Base-by-base conservation (phyloP, 768 basidiomycete species). In the Lactarius hatsudake region DNA sequence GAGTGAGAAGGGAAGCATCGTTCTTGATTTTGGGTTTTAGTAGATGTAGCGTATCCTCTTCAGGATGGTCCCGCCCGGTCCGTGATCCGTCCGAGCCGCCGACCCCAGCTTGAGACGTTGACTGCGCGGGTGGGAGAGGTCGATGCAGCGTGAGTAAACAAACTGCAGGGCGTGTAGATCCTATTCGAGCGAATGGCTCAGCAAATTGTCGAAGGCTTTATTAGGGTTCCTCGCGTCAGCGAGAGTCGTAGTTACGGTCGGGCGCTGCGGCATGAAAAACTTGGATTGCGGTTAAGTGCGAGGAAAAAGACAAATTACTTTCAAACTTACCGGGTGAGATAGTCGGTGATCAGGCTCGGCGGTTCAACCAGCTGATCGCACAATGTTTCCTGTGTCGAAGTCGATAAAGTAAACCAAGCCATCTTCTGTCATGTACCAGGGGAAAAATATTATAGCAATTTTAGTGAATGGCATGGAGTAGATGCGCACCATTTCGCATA, bases 171-270 rank as follows among this genome's bases (percentile, higher is more conserved):
- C 92, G 71, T 85, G 86, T 40, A 98, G 84, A 74, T 98, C 96
- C 15, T 91, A 94, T 79, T 98, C 95, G 59, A 98, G 87, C 7
- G 95, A 98, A 76, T 99, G 96, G 0, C 96, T 96, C 17, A 98
- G 80, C 26, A 98, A 88, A 72, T 97, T 90, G 90, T 87, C 0
- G 85, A 89, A 0, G 79, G 86, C 66, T 78, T 80, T 0, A 92
- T 83, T 28, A 92, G 76, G 7, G 83, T 0, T 72, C 77, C 98
- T 96, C 8, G 96, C 90, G 71, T 93, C 80, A 0, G 86, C 76
- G 17, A 95, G 84, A 0, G 92, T 92, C 0, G 92, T 94, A 0
- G 87, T 95, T 0, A 92, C 87, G 1, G 0, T 77, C 78, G 1
- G 98, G 83, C 1, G 84, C 81, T 64, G 87, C 86, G 9, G 86